A percentile compares a stretch with the other conserved stretches of the same genome.
phyloP scores from a whole-genome alignment of 306 rosid species.

The Styphnolobium japonicum region DNA sequence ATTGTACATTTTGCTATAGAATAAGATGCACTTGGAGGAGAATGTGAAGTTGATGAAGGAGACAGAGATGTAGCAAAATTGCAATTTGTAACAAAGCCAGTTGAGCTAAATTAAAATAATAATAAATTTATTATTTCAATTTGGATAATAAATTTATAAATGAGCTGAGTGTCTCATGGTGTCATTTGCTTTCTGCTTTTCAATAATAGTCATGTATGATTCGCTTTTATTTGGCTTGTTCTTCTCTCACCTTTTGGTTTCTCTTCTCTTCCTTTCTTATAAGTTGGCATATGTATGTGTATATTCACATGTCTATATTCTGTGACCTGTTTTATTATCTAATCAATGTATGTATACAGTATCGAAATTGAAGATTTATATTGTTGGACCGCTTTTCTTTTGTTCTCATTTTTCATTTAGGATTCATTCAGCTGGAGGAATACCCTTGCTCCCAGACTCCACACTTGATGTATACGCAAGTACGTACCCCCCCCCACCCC shows the following conservation, averaged over 20 bases:
- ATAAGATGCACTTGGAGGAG: slow-evolving; percentile 29
- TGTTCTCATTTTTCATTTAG: background rate
- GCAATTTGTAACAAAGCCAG: slow-evolving; percentile 20
- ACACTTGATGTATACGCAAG: background rate
- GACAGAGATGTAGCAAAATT: slow-evolving; percentile 43
- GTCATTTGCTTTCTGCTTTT: slow-evolving; percentile 31
- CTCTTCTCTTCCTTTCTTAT: background rate
- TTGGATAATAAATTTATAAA: slow-evolving; percentile 9
- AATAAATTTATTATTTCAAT: slow-evolving; percentile 13
- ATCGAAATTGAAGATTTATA: background rate
- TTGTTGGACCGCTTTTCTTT: slow-evolving; percentile 27
- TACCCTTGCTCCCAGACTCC: background rate
- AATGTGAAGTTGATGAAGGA: background rate
- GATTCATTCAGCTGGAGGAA: background rate
- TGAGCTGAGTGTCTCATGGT: background rate
- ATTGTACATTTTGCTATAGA: slow-evolving; percentile 63
- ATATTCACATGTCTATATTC: slow-evolving; percentile 8
- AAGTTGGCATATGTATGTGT: background rate
- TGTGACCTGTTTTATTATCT: slow-evolving; percentile 1
- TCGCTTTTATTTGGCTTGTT: background rate
- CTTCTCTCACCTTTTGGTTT: background rate
- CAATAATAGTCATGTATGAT: background rate
- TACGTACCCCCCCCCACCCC: background rate
- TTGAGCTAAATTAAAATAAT: background rate
- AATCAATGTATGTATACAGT: background rate